Evolutionary conservation across 768 basidiomycete species (phyloP).

Genomic region (Cubamyces sp.): DNA sequence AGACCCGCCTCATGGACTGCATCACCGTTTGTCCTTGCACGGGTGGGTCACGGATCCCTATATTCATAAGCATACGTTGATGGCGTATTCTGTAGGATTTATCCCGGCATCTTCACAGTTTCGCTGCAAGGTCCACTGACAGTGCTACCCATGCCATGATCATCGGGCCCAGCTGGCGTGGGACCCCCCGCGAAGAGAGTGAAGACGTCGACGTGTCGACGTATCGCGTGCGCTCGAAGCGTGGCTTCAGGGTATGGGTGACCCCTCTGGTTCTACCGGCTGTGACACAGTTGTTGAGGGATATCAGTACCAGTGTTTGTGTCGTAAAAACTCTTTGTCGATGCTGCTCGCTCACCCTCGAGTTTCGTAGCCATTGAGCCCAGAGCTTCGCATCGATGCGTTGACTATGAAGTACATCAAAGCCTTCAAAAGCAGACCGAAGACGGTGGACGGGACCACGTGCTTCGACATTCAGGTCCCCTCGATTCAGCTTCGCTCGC

Average conservation of each 20-base stretch:
- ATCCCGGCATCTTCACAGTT: not conserved
- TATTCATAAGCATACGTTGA: too few species aligned
- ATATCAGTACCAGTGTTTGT: constrained; percentile 51
- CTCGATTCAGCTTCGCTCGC: constrained; percentile 43
- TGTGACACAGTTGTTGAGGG: constrained; percentile 49
- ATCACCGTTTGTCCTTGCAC: constrained; percentile 33
- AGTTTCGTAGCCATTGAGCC: constrained; percentile 38
- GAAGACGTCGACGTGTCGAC: constrained; percentile 35
- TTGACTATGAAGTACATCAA: constrained; percentile 47
- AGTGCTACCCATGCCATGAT: too few species aligned
- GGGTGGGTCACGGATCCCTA: constrained; percentile 39
- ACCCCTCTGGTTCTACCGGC: constrained; percentile 60
- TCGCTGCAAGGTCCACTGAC: not conserved
- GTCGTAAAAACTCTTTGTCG: not conserved
- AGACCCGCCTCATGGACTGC: constrained; percentile 7
- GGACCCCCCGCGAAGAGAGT: not conserved
- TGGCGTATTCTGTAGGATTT: not conserved
- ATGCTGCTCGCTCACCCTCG: constrained; percentile 3
- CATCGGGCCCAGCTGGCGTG: not conserved
- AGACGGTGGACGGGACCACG: constrained; percentile 8
- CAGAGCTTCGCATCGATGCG: constrained; percentile 44
- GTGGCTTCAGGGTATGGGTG: constrained; percentile 46
- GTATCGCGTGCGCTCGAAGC: constrained; percentile 45
- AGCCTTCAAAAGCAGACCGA: constrained; percentile 15
- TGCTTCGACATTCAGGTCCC: constrained; percentile 49